phyloP scores from a whole-genome alignment of 2,329 filamentous ascomycete species.

The Fusarium virguliforme region DNA sequence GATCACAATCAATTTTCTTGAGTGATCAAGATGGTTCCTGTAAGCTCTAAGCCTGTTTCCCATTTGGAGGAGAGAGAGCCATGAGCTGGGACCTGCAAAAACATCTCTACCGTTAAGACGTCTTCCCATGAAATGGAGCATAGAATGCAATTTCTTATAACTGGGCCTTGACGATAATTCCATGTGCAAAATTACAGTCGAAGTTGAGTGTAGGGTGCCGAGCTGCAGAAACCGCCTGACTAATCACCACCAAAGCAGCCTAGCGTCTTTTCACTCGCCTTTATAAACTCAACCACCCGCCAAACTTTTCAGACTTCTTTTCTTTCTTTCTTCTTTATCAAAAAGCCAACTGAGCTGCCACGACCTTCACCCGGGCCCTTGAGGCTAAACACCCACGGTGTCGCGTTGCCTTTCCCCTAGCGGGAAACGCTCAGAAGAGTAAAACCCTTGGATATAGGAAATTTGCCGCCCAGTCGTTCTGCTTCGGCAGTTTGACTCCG shows the following conservation, averaged over 20 bases:
- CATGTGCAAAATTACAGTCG: not conserved
- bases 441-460: constrained; percentile 76
- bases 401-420: constrained; percentile 72
- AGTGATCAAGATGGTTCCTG: too few species aligned
- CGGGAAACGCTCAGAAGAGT: constrained; percentile 72
- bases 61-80: too few species aligned
- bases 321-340: constrained; percentile 69
- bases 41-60: too few species aligned
- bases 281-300: constrained; percentile 46
- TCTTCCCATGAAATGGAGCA: too few species aligned
- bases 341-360: constrained; percentile 77
- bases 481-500: constrained; percentile 54
- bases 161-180: not conserved
- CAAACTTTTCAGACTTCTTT: constrained; percentile 57
- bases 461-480: constrained; percentile 66
- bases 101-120: too few species aligned
- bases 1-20: too few species aligned
- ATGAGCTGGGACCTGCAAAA: too few species aligned
- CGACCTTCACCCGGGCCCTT: constrained; percentile 69
- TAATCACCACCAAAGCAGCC: constrained; percentile 35
- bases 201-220: too few species aligned
- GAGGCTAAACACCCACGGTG: constrained; percentile 65
- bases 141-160: too few species aligned
- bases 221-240: constrained; percentile 25
- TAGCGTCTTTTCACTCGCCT: constrained; percentile 46